Evolutionary conservation across 2,329 filamentous ascomycete species (phyloP).

Genomic region (Xylaria hypoxylon): DNA sequence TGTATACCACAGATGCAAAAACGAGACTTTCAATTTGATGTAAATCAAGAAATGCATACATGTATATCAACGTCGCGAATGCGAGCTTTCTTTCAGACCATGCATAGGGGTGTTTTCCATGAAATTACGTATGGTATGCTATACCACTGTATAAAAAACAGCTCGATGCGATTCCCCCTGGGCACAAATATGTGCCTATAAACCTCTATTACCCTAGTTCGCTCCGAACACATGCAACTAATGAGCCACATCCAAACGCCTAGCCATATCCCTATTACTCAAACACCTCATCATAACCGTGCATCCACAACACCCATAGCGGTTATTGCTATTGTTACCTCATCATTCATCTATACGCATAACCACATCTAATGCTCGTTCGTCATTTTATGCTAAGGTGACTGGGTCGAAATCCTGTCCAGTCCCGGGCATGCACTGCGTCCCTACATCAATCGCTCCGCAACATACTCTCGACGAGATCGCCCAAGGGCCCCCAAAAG

Average conservation of each 20-base stretch:
- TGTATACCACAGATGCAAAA: conserved; percentile 21
- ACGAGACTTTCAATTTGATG: conserved; percentile 36
- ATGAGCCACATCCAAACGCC: conserved; percentile 45
- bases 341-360: conserved; percentile 25
- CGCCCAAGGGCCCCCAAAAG: conserved; percentile 95
- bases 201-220: conserved; percentile 44
- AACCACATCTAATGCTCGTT: conserved; percentile 33
- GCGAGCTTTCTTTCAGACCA: conserved; percentile 35
- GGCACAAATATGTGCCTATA: conserved; percentile 29
- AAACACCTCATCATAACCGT: conserved; percentile 30
- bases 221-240: conserved; percentile 41
- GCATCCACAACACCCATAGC: conserved; percentile 17
- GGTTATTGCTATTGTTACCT: conserved; percentile 6
- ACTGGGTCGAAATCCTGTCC: not conserved
- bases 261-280: conserved; percentile 36
- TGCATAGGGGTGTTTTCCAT: conserved; percentile 16
- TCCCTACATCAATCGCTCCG: conserved; percentile 76
- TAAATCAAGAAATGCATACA: conserved; percentile 46
- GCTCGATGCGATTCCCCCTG: conserved; percentile 22
- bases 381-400: not conserved
- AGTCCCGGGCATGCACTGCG: not conserved
- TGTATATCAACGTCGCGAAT: conserved; percentile 41
- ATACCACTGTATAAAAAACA: conserved; percentile 28
- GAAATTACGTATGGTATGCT: conserved; percentile 28
- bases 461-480: conserved; percentile 97